Evolutionary conservation across 1,284 basidiomycete genomes (phyloP), one percentile per base, ranked within the genome.

Genomic region (Porodaedalea pini): DNA sequence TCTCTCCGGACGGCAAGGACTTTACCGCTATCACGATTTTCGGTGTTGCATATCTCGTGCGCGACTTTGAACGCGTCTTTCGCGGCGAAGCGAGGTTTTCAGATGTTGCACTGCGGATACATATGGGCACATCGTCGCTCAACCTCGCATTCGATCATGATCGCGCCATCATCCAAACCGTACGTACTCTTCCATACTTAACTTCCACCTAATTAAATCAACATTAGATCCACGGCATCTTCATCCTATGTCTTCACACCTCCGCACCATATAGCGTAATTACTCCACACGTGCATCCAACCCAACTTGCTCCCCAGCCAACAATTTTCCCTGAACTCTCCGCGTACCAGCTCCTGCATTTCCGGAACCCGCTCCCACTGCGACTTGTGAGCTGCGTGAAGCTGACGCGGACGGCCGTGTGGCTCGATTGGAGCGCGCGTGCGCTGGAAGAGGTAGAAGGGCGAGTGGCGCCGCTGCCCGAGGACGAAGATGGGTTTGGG

Each of bases 1-100:
- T 86, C 5, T 86, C 85, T 0, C 65, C 74, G 1, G 78, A 78
- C 48, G 84, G 85, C 7, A 70, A 71, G 15, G 79, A 86, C 66
- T 65, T 89, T 39, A 81, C 73, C 1, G 71, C 73, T 1, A 70
- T 86, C 45, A 66, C 78, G 17, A 63, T 64, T 6, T 73, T 72
- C 29, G 77, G 76, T 2, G 67, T 73, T 21, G 61, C 86, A 0
- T 51, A 87, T 25, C 63, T 88, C 25, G 69, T 88, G 3, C 77
- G 74, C 19, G 71, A 78, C 61, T 86, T 85, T 57, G 75, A 79
- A 62, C 72, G 76, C 4, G 64, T 79, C 21, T 31, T 51, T 13
- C 59, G 43, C 17, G 55, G 55, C 31, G 51, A 57, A 23, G 32
- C 19, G 17, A 40, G 25, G 8, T 56, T 56, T 29, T 56, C 54